Base-by-base conservation (phyloP, 108 stramenopile species). In the Parietichytrium sp. region DNA sequence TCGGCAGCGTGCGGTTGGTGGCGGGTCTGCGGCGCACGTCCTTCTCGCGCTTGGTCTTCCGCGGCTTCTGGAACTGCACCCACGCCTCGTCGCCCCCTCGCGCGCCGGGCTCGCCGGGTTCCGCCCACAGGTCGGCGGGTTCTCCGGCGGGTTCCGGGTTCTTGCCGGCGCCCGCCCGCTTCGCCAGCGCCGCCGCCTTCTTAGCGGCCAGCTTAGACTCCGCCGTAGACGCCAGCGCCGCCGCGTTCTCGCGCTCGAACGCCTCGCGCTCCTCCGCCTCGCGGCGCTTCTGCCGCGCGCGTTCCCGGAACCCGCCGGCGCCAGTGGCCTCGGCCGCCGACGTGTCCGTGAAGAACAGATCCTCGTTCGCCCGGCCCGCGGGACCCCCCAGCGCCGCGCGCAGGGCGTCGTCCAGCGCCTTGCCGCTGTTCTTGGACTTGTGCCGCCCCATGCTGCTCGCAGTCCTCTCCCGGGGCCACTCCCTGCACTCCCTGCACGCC, bases 371-470 rank as follows among this genome's bases (percentile, higher is more conserved):
- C 61, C 45, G 36, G 33, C 61, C 20, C 38, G n/a, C 61, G 1
- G 61, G 61, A 6, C 61, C 61, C 13, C 38, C 18, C 23, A 72
- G 42, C 38, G 61, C 33, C 61, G 61, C 16, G 20, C 20, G 8
- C 38, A 72, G 61, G 38, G 36, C 61, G 16, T 36, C 15, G 33
- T 72, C 25, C 23, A 72, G 61, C 13, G 29, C 61, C 61, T 72
- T 72, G 61, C 61, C 61, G 61, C 38, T 45, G 4, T 72, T 45
- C 61, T 72, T 72, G 61, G 38, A 45, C 61, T 72, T 72, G 61
- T 42, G 61, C 1, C 20, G 36, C 38, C 61, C 38, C 61, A 42
- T 42, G 6, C 42, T 23, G 38, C 38, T n/a, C 20, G n/a, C n/a
- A n/a, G n/a, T n/a, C n/a, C n/a, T n/a, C n/a, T n/a, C n/a, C n/a